Conservation (phyloP, 768 basidiomycete genomes). For the Leccinum disarticulatum region DNA sequence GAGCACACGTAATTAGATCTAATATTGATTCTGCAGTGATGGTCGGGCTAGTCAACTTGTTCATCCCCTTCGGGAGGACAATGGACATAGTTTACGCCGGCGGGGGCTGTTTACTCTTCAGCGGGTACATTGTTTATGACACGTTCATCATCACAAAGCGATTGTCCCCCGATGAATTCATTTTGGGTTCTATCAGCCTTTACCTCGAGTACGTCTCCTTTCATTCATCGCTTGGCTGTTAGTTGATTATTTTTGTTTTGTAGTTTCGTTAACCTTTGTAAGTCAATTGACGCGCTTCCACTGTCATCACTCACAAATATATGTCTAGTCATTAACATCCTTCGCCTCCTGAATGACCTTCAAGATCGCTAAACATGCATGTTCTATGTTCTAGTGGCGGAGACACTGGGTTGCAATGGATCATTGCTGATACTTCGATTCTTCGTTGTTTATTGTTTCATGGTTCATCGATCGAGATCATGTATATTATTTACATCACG, state of each 20-base stretch:
- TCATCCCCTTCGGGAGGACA: constrained; percentile 83
- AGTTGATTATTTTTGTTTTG: constrained; percentile 18
- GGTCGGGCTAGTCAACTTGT: constrained; percentile 78
- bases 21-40: constrained; percentile 47
- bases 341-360: constrained; percentile 70
- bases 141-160: constrained; percentile 88
- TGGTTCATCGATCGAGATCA: neutral
- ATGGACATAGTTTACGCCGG: constrained; percentile 80
- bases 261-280: constrained; percentile 87
- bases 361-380: constrained; percentile 38
- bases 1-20: neutral
- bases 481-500: constrained; percentile 21
- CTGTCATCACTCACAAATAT: constrained; percentile 3
- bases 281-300: constrained; percentile 29
- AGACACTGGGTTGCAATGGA: neutral
- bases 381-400: neutral
- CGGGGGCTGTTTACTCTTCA: constrained; percentile 80
- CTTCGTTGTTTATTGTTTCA: constrained; percentile 5
- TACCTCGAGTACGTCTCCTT: constrained; percentile 78
- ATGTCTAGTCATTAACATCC: constrained; percentile 71
- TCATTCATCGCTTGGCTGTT: neutral
- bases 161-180: constrained; percentile 90
- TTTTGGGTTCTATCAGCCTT: constrained; percentile 87
- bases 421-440: constrained; percentile 1
- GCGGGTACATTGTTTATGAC: constrained; percentile 88